Base-by-base conservation (phyloP, 805 yeast genomes). In the Candida coquimbonensis region DNA sequence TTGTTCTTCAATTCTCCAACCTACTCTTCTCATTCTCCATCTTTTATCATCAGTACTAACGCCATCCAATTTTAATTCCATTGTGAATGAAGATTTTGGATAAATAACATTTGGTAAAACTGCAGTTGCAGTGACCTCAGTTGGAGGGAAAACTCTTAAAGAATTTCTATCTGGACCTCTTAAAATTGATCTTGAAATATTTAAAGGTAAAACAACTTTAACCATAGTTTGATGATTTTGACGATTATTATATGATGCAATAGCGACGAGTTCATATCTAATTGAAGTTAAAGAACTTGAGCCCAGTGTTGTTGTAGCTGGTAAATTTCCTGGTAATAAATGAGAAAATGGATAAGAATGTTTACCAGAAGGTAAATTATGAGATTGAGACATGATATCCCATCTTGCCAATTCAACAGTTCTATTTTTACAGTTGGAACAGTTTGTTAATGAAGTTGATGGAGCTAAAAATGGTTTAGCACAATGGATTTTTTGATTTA, bases 331-430 rank as follows among this genome's bases (percentile, higher is more conserved):
- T 0, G 96, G 95, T 9, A 93, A 61, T 36, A 93, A 67, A 61
- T 88, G 89, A 19, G 95, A 83, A 60, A 93, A 91, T 2, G 99
- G 99, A 62, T 87, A 93, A 1, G 86, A 88, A 57, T 93, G 96
- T 16, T 74, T 69, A 1, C 91, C 93, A 6, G 69, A 64, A 8
- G 81, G 69, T 50, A 88, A 77, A n/a, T 74, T 69, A 1, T 79
- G 71, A 0, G 78, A 69, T 29, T 72, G 70, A 5, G 77, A 68
- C 46, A 93, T 72, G 11, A 93, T 83, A 54, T 88, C 88, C 99
- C 99, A 93, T 44, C 81, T 69, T 27, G 96, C 95, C 53, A 93
- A 68, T 34, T 80, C 83, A 13, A 78, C 80, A 4, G 65, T 64
- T 41, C 75, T 73, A 2, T 63, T 64, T 19, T 69, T 65, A 63